Conservation (phyloP, 306 rosid species). For the Vachellia pachyceras region DNA sequence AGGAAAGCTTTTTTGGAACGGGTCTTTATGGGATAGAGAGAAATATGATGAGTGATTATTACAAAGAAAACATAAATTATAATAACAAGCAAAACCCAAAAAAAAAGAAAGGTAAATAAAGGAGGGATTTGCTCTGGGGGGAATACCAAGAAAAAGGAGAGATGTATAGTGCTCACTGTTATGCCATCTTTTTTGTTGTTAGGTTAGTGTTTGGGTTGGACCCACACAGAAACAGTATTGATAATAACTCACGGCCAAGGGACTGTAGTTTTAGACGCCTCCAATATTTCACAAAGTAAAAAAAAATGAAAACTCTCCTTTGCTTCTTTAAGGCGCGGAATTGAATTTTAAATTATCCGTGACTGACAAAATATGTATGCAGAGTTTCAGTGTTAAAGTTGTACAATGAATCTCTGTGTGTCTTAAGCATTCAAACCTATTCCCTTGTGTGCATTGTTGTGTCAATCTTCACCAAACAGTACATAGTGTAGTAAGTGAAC, state of each 20-base stretch:
- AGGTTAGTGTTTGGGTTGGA: slow-evolving; percentile 62
- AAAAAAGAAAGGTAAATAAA: background rate
- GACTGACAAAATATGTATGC: background rate
- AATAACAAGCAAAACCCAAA: background rate
- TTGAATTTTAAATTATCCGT: too few relatives aligned
- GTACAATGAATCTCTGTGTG: background rate
- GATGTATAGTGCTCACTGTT: slow-evolving; percentile 7
- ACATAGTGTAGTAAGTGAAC: slow-evolving; percentile 51
- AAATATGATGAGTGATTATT: slow-evolving; percentile 27
- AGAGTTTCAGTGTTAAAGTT: background rate
- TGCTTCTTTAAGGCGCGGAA: too few relatives aligned
- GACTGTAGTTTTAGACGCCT: slow-evolving; percentile 58
- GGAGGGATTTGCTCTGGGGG: background rate
- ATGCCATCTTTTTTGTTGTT: slow-evolving; percentile 50
- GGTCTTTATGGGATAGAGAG: slow-evolving; percentile 48
- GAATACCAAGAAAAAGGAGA: slow-evolving; percentile 30
- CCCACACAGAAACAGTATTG: slow-evolving; percentile 39
- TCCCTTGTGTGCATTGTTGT: slow-evolving; percentile 1
- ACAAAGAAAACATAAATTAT: background rate
- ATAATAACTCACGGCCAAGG: slow-evolving; percentile 54
- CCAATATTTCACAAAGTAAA: background rate
- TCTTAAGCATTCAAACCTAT: background rate
- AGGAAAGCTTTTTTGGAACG: slow-evolving; percentile 30
- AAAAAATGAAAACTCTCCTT: background rate
- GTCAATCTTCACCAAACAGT: slow-evolving; percentile 35